These are phyloP conservation scores for Trichoderma polysporum DNA, from an alignment of 2,329 filamentous ascomycete species.

Conservation along the genomic window DNA sequence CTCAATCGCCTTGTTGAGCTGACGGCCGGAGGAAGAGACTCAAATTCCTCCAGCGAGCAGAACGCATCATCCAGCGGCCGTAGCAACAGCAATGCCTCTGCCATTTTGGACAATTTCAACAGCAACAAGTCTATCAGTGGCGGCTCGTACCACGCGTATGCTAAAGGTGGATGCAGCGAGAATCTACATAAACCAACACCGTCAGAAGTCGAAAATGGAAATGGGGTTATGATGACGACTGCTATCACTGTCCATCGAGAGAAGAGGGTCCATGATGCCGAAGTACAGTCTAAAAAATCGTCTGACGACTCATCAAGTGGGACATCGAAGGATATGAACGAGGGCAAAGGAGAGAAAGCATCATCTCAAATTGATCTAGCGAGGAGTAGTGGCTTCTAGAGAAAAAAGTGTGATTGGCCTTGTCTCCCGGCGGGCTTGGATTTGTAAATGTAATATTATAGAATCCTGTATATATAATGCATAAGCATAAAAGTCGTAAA, in stretches of 20 bases:
- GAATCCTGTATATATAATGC: not conserved
- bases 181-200: not conserved
- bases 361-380: not conserved
- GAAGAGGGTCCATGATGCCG: not conserved
- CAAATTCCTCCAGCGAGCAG: not conserved
- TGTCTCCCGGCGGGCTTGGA: not conserved
- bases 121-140: constrained; percentile 5
- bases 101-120: not conserved
- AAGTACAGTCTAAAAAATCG: not conserved
- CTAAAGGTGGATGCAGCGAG: not conserved
- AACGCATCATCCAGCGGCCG: not conserved
- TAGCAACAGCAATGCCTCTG: not conserved
- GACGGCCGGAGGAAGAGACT: constrained; percentile 7
- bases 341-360: not conserved
- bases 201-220: constrained; percentile 3
- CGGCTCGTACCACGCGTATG: constrained; percentile 15
- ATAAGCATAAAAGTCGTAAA: too few relatives aligned
- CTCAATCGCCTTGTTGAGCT: constrained; percentile 35
- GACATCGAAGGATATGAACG: not conserved
- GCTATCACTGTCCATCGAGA: constrained; percentile 9
- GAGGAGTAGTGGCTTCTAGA: not conserved
- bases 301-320: not conserved
- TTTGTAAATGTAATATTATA: not conserved
- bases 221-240: constrained; percentile 12
- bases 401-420: not conserved